Base-by-base conservation (phyloP, 306 rosid species). In the Boehmeria nivea region DNA sequence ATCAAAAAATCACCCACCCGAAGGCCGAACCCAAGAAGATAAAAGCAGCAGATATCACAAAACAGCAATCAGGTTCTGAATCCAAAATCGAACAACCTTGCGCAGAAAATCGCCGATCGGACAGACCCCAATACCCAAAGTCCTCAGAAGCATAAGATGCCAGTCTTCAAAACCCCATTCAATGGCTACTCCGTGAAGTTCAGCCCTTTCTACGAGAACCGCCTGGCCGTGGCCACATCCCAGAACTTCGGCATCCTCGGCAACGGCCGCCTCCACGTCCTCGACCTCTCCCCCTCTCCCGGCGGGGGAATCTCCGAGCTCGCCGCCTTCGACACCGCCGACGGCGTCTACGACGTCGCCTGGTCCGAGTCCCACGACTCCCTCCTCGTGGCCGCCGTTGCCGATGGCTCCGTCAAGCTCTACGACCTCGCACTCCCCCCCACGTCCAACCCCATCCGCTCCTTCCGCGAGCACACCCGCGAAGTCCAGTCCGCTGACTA, bases 331-430 rank as follows among this genome's bases (percentile, higher is more conserved):
- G 98, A 91, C 72, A 91, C 99, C 13, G 93, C 99, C 44, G 99
- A 91, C 39, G 99, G 93, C 24, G 74, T 91, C 43, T 91, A 84
- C 80, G 96, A 91, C 71, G 60, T 82, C 26, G 61, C 95, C 23
- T 87, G 95, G 96, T 91, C 96, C 6, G 96, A 91, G 48, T 91
- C 96, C 19, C 99, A 91, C 73, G 98, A 87, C 6, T 84, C 94
- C 43, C 66, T 87, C 28, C 69, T 84, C 15, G 86, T 84, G 33
- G 98, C 98, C 20, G 96, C 95, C 75, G 46, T 91, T 13, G 98
- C 93, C 43, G 98, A 91, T 15, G 98, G 96, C 28, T 91, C 98
- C 34, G 85, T 91, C 60, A 87, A 91, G 76, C 81, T 91, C 57
- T 91, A 84, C 63, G 96, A 91, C 73, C 73, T 77, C 24, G 85